phyloP scores from a whole-genome alignment of 495 filamentous ascomycete species.

The Penicillium taxi region DNA sequence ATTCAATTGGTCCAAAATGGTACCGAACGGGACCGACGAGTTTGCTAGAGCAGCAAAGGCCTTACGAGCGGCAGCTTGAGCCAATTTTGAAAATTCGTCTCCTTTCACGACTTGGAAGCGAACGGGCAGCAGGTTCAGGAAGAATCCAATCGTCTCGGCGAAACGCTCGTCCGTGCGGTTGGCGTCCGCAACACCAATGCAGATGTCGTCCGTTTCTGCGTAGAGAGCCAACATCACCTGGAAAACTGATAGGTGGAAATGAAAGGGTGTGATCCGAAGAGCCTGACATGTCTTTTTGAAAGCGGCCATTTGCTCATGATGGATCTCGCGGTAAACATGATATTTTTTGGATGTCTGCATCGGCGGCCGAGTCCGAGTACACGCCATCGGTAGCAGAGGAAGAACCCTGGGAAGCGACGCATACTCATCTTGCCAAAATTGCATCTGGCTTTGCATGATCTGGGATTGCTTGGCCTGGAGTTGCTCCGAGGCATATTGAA shows the following conservation, averaged over 20 bases:
- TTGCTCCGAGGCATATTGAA: conserved; percentile 4
- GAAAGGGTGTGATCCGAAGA: conserved; percentile 27
- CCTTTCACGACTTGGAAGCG: conserved; percentile 17
- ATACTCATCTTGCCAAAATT: conserved; percentile 19
- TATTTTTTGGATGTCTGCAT: too few relatives aligned
- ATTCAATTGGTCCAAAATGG: conserved; percentile 24
- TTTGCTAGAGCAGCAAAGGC: conserved; percentile 11
- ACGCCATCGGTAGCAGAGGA: conserved; percentile 20
- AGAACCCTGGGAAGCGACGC: conserved; percentile 13
- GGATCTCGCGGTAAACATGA: too few relatives aligned
- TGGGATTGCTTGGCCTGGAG: neutral
- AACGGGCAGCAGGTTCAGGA: conserved; percentile 43
- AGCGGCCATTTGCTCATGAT: too few relatives aligned
- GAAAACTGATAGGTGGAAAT: conserved; percentile 25
- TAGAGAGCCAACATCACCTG: conserved; percentile 15
- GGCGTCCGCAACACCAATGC: conserved; percentile 37
- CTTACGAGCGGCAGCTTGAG: conserved; percentile 2
- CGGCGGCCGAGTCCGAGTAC: neutral
- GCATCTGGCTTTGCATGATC: conserved; percentile 12
- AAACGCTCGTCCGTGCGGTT: conserved; percentile 17
- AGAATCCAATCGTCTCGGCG: conserved; percentile 27
- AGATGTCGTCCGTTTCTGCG: conserved; percentile 16
- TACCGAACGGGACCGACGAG: conserved; percentile 31
- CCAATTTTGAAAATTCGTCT: neutral
- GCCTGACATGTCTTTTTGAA: too few relatives aligned